Evolutionary conservation across 2,329 filamentous ascomycete genomes (phyloP), one percentile per base, ranked within the genome.

Genomic region (Venturia carpophila): DNA sequence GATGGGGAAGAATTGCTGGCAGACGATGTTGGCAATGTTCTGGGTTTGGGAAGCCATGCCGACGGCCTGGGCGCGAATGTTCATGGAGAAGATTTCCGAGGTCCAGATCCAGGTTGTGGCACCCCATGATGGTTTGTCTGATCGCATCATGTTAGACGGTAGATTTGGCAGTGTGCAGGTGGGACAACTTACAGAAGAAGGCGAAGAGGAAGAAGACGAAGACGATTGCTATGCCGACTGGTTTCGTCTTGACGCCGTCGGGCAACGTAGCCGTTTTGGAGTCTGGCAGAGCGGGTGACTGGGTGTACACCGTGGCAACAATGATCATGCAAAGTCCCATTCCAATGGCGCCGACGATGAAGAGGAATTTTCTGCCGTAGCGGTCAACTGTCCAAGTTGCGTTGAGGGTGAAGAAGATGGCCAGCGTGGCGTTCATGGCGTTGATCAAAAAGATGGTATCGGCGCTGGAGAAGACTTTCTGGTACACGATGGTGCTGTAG

Each of bases 401-500:
- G 69, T 89, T 90, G 56, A 90, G 79, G 0, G 87, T 90, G 75
- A 90, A 90, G 27, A 90, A 67, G 68, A 90, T 90, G 65, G 86
- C 86, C 69, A 86, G 87, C 6, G 87, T 90, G 49, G 87, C 87
- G 72, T 90, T 90, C 64, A 90, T 79, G 4, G 87, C 87, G 73
- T 90, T 90, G 79, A 90, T 90, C 41, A 90, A 79, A 68, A 86
- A 85, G 72, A 90, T 89, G 27, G 81, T 85, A 62, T 82, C 77
- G 64, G 75, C 76, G 64, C 75, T 79, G 30, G 77, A 80, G 79
- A 87, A 90, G 30, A 90, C 83, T 72, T 87, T 86, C 76, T 88
- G 84, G 78, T 90, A 90, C 71, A 90, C 87, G 69, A 84, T 83
- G n/a, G 87, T 88, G 24, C 83, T 87, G 79, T 90, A 90, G 3